Evolutionary conservation across 176 grass and related monocot genomes (phyloP).

Genomic region (Aegilops bicornis): DNA sequence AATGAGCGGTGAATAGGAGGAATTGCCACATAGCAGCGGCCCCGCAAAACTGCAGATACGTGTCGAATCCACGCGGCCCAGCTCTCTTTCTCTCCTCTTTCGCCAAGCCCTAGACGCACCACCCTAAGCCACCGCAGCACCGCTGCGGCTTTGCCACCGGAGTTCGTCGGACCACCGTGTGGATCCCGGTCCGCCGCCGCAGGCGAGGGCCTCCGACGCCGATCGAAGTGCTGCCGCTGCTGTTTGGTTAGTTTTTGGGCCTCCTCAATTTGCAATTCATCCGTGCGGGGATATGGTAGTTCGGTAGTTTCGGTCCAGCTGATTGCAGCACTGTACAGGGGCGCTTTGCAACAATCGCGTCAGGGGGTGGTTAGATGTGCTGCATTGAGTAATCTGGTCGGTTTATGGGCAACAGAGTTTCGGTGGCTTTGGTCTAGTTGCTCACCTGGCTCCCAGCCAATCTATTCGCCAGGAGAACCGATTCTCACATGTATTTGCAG

Average conservation of each 20-base stretch:
- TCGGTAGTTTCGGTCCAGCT: background rate
- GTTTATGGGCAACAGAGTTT: background rate
- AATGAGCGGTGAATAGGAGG: too few species aligned
- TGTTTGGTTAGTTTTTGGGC: background rate
- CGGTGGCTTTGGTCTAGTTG: too few species aligned
- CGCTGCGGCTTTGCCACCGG: background rate
- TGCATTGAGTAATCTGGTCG: background rate
- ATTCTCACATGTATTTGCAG: background rate
- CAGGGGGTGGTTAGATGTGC: background rate
- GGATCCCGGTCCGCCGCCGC: background rate
- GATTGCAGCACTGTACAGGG: background rate
- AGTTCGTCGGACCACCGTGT: background rate
- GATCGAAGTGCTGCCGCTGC: background rate
- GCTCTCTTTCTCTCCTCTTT: background rate
- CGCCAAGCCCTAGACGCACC: background rate
- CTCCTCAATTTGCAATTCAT: background rate
- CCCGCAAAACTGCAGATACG: too few species aligned
- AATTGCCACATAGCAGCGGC: too few species aligned
- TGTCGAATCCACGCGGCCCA: too few species aligned
- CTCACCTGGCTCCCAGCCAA: too few species aligned
- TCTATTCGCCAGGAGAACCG: background rate
- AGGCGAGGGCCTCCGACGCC: background rate
- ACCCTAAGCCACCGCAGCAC: background rate
- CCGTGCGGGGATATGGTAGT: background rate
- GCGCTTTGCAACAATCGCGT: background rate